Conservation (phyloP, 2,329 filamentous ascomycete species). For the Pseudocercospora cruenta region DNA sequence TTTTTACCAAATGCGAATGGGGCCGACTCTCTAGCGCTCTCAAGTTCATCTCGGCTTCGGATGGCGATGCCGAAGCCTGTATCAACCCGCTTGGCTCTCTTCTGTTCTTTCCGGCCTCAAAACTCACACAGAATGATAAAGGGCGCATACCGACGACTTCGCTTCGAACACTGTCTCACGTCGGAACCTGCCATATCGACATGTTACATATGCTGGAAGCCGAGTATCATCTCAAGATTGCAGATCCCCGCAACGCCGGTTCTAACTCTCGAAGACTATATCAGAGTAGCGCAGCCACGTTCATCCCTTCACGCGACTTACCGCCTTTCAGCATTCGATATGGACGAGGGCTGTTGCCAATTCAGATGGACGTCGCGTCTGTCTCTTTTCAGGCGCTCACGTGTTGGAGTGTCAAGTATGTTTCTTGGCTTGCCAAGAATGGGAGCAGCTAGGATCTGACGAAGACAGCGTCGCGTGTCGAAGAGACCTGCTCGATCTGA, state of each 20-base stretch:
- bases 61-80: background rate
- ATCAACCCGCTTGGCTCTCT: background rate
- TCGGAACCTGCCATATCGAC: background rate
- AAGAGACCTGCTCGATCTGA: background rate
- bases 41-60: background rate
- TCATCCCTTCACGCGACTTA: background rate
- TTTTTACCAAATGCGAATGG: background rate
- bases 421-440: too few species aligned
- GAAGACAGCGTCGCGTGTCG: background rate
- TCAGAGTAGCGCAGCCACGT: background rate
- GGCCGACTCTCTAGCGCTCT: background rate
- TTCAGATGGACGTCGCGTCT: background rate
- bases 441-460: too few species aligned
- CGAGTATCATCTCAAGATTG: background rate
- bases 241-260: too few species aligned
- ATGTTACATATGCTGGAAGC: background rate
- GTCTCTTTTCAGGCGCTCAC: too few species aligned
- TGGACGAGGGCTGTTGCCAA: too few species aligned
- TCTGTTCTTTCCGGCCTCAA: too few species aligned
- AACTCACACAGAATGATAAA: too few species aligned
- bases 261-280: background rate
- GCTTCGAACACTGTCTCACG: background rate
- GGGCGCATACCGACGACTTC: background rate
- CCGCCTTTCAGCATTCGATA: background rate
- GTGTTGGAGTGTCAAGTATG: too few species aligned